Base-by-base conservation (phyloP, 345 rosid species). In the Aquilaria malaccensis region DNA sequence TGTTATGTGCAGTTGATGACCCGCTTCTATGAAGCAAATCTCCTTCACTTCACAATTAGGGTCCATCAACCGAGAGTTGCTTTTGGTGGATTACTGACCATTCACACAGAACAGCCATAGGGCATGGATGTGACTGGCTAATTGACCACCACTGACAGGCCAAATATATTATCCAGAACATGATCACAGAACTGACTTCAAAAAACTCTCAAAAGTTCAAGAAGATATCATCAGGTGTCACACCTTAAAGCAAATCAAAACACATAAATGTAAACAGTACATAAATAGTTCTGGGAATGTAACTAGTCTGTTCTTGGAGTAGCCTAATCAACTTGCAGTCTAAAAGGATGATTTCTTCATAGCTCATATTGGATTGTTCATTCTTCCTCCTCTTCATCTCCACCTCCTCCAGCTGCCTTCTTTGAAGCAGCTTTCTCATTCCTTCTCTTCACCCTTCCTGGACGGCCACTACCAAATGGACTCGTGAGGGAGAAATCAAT, bases 401-500 rank as follows among this genome's bases (percentile, higher is more conserved):
- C 88, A 10, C 79, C 91, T 4, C 91, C 87, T 60, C 91, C 91
- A 6, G 84, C 59, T 10, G 84, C 82, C 72, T 83, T 85, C 81
- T 79, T 85, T 33, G 85, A 75, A 46, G 91, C 86, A 47, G 91
- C 84, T 71, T 68, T 83, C 65, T 69, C 73, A 50, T 85, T 85
- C 79, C 55, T 85, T 81, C 88, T 75, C 86, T 81, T 85, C 57
- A 83, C 91, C 67, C 91, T 79, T 15, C 88, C 91, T 0, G 88
- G 83, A 14, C 91, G 81, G 4, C 87, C 90, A 69, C 87, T 85
- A 7, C 85, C 87, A 3, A 84, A 76, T 41, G 91, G 91, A 59
- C 88, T 85, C 30, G 82, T 85, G 13, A 85, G 60, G 7, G 88
- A 80, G 81, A 85, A 85, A 66, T 85, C 91, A 2, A 85, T 80